A percentile compares a stretch with the other conserved stretches of the same genome.
Conservation (phyloP, 805 yeast genomes). For the Clavispora santaluciae region DNA sequence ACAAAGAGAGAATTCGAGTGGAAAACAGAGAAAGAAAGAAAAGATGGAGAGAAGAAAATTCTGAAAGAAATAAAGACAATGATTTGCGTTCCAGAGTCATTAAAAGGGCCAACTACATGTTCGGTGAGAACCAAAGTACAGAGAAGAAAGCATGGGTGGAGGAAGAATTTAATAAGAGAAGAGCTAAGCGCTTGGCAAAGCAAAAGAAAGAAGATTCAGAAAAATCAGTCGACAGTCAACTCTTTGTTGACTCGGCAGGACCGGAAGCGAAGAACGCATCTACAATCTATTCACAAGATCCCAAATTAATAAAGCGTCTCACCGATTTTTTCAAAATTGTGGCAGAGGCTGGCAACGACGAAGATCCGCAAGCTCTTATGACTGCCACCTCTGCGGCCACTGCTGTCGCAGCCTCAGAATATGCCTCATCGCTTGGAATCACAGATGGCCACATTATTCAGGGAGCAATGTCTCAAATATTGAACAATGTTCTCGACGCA, state of each 20-base stretch:
- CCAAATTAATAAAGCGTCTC: conserved; percentile 21
- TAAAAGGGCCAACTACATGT: conserved; percentile 63
- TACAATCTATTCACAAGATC: conserved; percentile 18
- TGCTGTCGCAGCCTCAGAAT: conserved; percentile 13
- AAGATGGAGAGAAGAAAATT: conserved; percentile 78
- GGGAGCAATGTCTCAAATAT: conserved; percentile 7
- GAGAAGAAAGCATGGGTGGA: conserved; percentile 67
- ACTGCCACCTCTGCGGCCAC: conserved; percentile 22
- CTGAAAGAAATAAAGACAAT: conserved; percentile 78
- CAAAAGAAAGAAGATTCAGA: conserved; percentile 28
- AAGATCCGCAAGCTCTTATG: conserved; percentile 26
- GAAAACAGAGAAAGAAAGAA: conserved; percentile 77
- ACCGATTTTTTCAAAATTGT: conserved; percentile 34
- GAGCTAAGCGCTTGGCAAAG: conserved; percentile 52
- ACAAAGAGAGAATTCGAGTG: conserved; percentile 52
- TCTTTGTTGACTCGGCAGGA: neutral
- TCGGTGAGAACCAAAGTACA: conserved; percentile 54
- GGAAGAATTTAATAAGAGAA: conserved; percentile 62
- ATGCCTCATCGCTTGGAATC: conserved; percentile 3
- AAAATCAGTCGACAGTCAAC: neutral
- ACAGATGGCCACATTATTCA: conserved; percentile 5
- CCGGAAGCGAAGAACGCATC: conserved; percentile 7
- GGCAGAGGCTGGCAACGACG: conserved; percentile 28
- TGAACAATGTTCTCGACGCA: conserved; percentile 9
- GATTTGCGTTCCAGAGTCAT: conserved; percentile 76